Evolutionary conservation across 768 basidiomycete genomes (phyloP), one percentile per base, ranked within the genome.

Genomic region (Leccinellum rugosiceps): DNA sequence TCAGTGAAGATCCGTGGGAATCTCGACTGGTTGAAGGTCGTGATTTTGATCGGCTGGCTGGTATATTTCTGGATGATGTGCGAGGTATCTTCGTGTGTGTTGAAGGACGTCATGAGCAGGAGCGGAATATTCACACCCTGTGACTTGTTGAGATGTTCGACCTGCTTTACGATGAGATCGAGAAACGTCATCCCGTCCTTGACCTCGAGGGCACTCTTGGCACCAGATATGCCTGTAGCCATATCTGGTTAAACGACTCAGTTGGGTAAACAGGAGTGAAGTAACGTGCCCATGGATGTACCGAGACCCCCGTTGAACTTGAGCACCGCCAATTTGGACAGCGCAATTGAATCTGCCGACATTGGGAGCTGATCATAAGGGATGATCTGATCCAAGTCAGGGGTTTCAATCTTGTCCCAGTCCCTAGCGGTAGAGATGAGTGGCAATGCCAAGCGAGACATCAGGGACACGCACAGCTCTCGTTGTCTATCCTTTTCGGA

Each of bases 71-170:
- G 93, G 76, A 95, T 93, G 81, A 97, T 92, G 63, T 92, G 89
- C 60, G 92, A 85, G 50, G 95, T 96, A 73, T 98, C 94, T 35
- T 97, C 92, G 72, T 94, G 91, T 19, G 95, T 98, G 80, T 96
- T 96, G 83, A 98, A 98, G 55, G 93, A 96, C 69, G 94, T 97
- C 96, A 97, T 96, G 69, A 98, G 85, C 77, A 97, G 90, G 73
- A 97, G 88, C n/a, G 93, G 94, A 46, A 96, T 92, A 75, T 97
- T 89, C 74, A 92, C 88, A 61, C 83, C 84, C 69, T 84, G 78
- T 50, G 84, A 82, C 52, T 86, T 89, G 81, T 95, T 94, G 70
- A 96, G 86, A 73, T 96, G 92, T 80, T 97, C 93, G 67, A 98
- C 94, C 76, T 97, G 94, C 63, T 92, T 84, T 47, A 98, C 92